Evolutionary conservation across 148 eudicot species (phyloP), one percentile per base, ranked within the genome.

Genomic region (Rhododendron griersonianum): DNA sequence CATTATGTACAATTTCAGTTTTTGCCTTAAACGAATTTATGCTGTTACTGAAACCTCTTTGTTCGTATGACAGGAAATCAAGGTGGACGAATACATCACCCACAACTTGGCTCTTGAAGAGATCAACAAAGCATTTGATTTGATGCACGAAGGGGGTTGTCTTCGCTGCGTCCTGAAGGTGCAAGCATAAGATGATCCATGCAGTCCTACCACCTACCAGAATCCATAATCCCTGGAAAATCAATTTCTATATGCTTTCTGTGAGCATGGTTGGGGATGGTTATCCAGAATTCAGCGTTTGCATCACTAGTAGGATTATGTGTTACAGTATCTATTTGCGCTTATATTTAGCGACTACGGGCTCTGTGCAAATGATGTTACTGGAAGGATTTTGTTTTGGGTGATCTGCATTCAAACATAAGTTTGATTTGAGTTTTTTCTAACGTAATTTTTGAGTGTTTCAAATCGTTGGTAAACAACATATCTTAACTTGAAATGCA

Each of bases 81-180:
- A 97, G 95, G 96, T 97, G 47, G 99, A 97, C 35, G 99, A 97
- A 90, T 97, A 95, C 91, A 90, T 97, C 85, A 97, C 99, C 69
- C 98, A 97, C 91, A 93, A 85, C 85, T 57, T 94, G 91, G 92
- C 91, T 75, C 95, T 97, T 33, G 83, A 79, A 11, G 95, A 95
- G 83, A 97, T 97, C 89, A 97, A 97, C 90, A 86, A 97, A 84
- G 98, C 99, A 11, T 97, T 97, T 85, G 93, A 97, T 87, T 90
- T 95, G 92, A 86, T 97, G 98, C 99, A 97, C 30, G 98, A 93
- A 84, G 96, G 96, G 15, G 90, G 84, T 63, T 95, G 99, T 88
- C 98, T 97, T 86, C 98, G 99, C 47, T 96, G 98, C 59, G 99
- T 97, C 84, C 90, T 94, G 83, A 71, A 92, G 80, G 55, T 87